A percentile compares a stretch with the other conserved stretches of the same genome.
phyloP scores from a whole-genome alignment of 2,329 filamentous ascomycete genomes.

The Leptographium flavum region DNA sequence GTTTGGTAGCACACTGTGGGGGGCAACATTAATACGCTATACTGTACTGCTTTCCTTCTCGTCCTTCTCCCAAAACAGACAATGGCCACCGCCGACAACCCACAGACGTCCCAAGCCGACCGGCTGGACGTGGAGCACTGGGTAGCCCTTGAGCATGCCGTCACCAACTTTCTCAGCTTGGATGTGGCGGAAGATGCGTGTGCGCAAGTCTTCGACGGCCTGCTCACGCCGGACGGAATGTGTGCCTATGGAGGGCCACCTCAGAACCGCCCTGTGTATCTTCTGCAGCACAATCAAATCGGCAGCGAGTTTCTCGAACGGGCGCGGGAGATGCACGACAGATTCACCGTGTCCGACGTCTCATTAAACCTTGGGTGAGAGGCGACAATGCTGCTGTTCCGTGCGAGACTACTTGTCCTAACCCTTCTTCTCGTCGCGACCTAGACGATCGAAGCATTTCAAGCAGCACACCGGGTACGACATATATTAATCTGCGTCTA shows the following conservation, averaged over 20 bases:
- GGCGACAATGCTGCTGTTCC: no score
- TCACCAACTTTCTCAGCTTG: background rate
- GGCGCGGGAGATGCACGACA: background rate
- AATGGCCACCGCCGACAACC: no score
- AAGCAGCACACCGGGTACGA: background rate
- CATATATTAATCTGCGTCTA: background rate
- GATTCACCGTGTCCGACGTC: background rate
- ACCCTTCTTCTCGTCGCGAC: no score
- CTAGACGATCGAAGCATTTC: background rate
- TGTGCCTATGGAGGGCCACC: background rate
- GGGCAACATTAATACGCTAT: no score
- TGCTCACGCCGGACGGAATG: background rate
- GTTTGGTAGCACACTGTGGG: no score
- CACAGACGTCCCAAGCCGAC: no score
- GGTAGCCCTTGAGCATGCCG: no score
- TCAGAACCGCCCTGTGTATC: background rate
- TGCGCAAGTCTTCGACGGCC: background rate
- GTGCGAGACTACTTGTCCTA: no score
- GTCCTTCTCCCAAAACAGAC: no score
- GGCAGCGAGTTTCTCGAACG: background rate
- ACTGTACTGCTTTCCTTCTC: no score
- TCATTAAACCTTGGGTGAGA: background rate
- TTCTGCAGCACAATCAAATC: background rate
- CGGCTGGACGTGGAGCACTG: no score
- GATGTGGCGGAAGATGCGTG: background rate